These are phyloP conservation scores for Boletus sp. DNA, from an alignment of 768 basidiomycete species.

Conservation along the genomic window DNA sequence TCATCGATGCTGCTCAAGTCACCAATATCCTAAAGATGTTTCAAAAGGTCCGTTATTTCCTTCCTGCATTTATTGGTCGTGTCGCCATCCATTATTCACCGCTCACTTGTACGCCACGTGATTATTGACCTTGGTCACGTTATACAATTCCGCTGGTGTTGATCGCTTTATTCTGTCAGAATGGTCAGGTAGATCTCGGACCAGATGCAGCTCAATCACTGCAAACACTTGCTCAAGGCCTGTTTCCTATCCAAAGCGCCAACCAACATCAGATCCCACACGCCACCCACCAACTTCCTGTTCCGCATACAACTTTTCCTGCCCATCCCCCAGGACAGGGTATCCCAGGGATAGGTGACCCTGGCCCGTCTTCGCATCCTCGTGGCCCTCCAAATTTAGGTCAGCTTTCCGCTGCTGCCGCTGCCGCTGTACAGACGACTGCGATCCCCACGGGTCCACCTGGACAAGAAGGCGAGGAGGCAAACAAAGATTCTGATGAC, in stretches of 20 bases:
- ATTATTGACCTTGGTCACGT: conserved; percentile 22
- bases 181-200: conserved; percentile 49
- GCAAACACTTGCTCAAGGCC: conserved; percentile 50
- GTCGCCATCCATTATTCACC: background rate
- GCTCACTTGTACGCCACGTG: conserved; percentile 21
- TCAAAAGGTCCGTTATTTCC: conserved; percentile 44
- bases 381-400: conserved; percentile 63
- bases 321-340: conserved; percentile 31
- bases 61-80: background rate
- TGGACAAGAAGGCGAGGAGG: conserved; percentile 18
- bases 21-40: conserved; percentile 58
- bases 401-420: conserved; percentile 46
- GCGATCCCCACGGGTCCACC: conserved; percentile 16
- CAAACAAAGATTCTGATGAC: conserved; percentile 28
- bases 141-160: conserved; percentile 11
- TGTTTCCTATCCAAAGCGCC: conserved; percentile 24
- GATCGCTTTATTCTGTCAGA: conserved; percentile 26
- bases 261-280: conserved; percentile 34
- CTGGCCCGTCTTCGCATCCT: conserved; percentile 71
- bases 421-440: conserved; percentile 45
- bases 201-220: conserved; percentile 61
- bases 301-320: conserved; percentile 39
- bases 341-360: conserved; percentile 56
- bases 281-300: conserved; percentile 20
- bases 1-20: conserved; percentile 54